Base-by-base conservation (phyloP, 169 alveolate genomes). In the Eimeria sp. region DNA sequence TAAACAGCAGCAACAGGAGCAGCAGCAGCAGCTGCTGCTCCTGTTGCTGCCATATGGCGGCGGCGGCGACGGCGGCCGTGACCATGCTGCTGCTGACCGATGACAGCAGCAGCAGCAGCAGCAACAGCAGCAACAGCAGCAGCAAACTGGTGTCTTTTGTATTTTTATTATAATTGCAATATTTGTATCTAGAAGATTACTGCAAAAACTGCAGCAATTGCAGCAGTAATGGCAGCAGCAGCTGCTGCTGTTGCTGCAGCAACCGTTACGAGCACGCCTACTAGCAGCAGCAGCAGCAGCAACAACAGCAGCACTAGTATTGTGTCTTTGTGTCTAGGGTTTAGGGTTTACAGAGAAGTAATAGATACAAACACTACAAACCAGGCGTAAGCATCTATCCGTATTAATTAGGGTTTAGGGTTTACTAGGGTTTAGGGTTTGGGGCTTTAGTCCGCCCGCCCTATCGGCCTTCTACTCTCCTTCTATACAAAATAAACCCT, bases 361-460 rank as follows among this genome's bases (percentile, higher is more conserved):
- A n/a, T 0, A 20, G n/a, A 18, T 4, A 13, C 20, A 61, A 25
- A 61, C 3, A 61, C 20, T 13, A 61, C 18, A 18, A 25, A 18
- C 11, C n/a, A 61, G 20, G 0, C 2, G 20, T 61, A 61, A 11
- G 5, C 20, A 22, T 34, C 40, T 34, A 2, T 2, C 2, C 40
- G 11, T n/a, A 70, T 7, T 7, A 47, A 6, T n/a, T 70, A 70
- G 47, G 80, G 80, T 70, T 70, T 70, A 70, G 80, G 80, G 80
- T 70, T 54, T 54, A 54, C 22, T 70, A 70, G 47, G 80, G 80
- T 70, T 70, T 70, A 70, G 80, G 80, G 80, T 70, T 54, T 54
- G 16, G 47, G 80, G 80, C 18, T n/a, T 61, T 2, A 65, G 5
- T n/a, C 20, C 75, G n/a, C n/a, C 75, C 20, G 40, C 75, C 10